phyloP scores from a whole-genome alignment of 2,329 filamentous ascomycete genomes.

The Fusarium chlamydosporum region DNA sequence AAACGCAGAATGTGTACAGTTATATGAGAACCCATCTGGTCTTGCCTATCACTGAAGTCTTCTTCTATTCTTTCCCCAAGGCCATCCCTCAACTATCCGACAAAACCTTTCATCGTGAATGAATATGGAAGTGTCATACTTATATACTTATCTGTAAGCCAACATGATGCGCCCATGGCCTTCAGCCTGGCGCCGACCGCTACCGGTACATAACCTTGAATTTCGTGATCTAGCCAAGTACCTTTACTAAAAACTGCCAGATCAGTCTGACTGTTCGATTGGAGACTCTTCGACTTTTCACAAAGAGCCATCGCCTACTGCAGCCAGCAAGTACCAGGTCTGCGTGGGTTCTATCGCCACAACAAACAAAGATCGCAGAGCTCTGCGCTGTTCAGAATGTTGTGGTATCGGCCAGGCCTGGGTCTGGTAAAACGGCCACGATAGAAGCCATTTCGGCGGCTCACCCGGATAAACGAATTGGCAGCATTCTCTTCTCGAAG shows the following conservation, averaged over 20 bases:
- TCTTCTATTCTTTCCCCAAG: neutral
- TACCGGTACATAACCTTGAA: constrained; percentile 21
- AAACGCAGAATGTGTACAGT: neutral
- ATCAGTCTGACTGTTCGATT: neutral
- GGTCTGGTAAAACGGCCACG: constrained; percentile 54
- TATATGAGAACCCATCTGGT: neutral
- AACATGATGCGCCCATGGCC: constrained; percentile 5
- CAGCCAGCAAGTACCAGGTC: neutral
- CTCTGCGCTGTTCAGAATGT: constrained; percentile 48
- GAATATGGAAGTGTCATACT: constrained; percentile 18
- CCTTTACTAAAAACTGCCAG: neutral
- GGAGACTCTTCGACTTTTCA: constrained; percentile 4
- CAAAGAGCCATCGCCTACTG: neutral
- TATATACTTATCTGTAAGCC: neutral
- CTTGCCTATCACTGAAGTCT: neutral
- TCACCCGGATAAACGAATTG: constrained; percentile 38
- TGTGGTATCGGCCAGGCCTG: constrained; percentile 53
- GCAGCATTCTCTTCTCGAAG: constrained; percentile 51
- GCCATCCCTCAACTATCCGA: no score
- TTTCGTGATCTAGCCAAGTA: neutral
- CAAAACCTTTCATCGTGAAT: neutral
- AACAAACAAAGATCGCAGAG: constrained; percentile 48
- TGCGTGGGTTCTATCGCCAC: constrained; percentile 42
- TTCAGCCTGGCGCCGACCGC: constrained; percentile 1
- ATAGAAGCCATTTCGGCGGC: constrained; percentile 51